Evolutionary conservation across 805 yeast genomes (phyloP).

Genomic region (Peterozyma toletana): DNA sequence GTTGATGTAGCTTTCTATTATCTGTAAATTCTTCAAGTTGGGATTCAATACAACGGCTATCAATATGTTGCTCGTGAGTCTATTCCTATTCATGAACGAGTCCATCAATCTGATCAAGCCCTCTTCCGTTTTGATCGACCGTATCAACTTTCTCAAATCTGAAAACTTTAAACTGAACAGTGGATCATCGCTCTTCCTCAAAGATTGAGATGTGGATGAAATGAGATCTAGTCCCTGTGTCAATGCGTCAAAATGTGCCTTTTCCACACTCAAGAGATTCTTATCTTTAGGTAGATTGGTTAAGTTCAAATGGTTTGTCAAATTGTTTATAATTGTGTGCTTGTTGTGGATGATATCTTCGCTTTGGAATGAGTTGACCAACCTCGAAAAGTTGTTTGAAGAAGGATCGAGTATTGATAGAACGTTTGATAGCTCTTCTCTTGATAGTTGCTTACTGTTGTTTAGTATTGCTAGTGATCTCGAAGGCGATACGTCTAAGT

Average conservation of each 20-base stretch:
- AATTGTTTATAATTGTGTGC: neutral
- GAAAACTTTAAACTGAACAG: neutral
- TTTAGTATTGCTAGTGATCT: neutral
- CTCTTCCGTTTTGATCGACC: neutral
- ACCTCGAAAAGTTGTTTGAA: neutral
- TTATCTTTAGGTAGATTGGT: conserved; percentile 6
- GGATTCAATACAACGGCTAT: conserved; percentile 6
- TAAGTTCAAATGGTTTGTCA: conserved; percentile 2
- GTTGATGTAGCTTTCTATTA: neutral
- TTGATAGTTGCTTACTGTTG: neutral
- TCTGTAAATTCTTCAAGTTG: neutral
- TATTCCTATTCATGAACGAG: conserved; percentile 4
- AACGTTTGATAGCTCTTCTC: neutral
- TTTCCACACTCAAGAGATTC: conserved; percentile 1
- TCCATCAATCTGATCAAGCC: conserved; percentile 5
- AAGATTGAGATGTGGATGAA: neutral
- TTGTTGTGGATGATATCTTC: neutral
- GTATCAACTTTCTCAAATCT: conserved; percentile 5
- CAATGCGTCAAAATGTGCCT: conserved; percentile 4
- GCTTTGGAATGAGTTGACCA: neutral
- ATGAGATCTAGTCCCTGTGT: conserved; percentile 5
- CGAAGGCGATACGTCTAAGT: too few species aligned
- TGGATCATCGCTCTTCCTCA: neutral
- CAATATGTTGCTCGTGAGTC: neutral
- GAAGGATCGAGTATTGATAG: neutral